phyloP scores from a whole-genome alignment of 176 grass and related monocot genomes.

The Lolium multiflorum region DNA sequence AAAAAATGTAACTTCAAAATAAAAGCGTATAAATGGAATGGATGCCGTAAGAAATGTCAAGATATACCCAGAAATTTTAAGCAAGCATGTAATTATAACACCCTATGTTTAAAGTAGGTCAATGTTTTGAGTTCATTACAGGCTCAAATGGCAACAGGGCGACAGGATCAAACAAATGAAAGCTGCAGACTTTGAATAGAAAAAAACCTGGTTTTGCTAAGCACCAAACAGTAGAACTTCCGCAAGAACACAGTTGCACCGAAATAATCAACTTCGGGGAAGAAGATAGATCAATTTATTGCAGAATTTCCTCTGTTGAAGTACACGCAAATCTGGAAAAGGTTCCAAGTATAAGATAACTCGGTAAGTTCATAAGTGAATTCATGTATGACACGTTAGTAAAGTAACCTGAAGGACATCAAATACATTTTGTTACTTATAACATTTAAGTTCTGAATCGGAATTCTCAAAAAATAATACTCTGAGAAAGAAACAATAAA shows the following conservation, averaged over 20 bases:
- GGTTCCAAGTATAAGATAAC: conserved; percentile 12
- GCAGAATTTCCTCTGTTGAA: not conserved
- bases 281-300: not conserved
- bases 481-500: not conserved
- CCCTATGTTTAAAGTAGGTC: not conserved
- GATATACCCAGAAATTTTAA: conserved; percentile 9
- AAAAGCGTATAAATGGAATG: not conserved
- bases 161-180: conserved; percentile 36
- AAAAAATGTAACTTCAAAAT: not conserved
- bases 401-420: not conserved
- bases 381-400: not conserved
- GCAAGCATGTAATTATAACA: conserved; percentile 4
- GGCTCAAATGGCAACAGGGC: not conserved
- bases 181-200: conserved; percentile 22
- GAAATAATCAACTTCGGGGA: not conserved
- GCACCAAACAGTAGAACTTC: not conserved
- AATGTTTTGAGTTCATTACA: not conserved
- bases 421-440: not conserved
- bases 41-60: not conserved
- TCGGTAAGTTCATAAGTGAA: not conserved
- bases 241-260: not conserved
- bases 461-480: not conserved
- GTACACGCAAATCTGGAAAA: conserved; percentile 8
- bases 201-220: conserved; percentile 21
- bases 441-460: conserved; percentile 5